Conservation (phyloP, 2,329 filamentous ascomycete species). For the Ceratocystis cacaofunesta region DNA sequence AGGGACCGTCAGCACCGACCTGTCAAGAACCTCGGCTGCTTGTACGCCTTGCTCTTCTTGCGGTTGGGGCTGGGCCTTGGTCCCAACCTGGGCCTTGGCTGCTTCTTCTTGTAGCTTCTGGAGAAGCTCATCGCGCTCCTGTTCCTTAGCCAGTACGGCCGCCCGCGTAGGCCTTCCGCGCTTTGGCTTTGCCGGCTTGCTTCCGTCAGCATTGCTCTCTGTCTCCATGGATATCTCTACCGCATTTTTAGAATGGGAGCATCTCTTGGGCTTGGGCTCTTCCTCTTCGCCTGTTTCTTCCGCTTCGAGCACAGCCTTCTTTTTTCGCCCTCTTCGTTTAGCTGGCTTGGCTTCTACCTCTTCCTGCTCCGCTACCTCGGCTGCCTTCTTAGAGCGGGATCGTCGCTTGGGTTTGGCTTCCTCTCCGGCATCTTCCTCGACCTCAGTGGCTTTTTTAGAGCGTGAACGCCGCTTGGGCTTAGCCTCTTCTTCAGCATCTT, state of each 20-base stretch:
- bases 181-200: background rate
- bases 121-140: background rate
- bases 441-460: background rate
- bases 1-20: background rate
- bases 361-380: background rate
- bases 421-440: background rate
- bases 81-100: background rate
- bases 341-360: background rate
- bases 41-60: background rate
- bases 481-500: background rate
- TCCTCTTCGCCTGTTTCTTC: background rate
- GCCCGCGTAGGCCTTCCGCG: background rate
- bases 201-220: background rate
- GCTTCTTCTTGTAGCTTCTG: background rate
- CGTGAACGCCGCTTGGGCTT: background rate
- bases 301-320: background rate
- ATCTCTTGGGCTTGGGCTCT: background rate
- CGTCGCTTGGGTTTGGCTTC: background rate
- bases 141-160: background rate
- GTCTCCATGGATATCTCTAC: background rate
- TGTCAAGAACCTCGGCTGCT: background rate
- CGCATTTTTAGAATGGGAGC: background rate
- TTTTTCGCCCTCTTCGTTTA: constrained; percentile 5
- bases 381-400: background rate
- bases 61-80: background rate